These are phyloP conservation scores for Leishmania arabica DNA, from an alignment of 208 protist species.

Conservation along the genomic window DNA sequence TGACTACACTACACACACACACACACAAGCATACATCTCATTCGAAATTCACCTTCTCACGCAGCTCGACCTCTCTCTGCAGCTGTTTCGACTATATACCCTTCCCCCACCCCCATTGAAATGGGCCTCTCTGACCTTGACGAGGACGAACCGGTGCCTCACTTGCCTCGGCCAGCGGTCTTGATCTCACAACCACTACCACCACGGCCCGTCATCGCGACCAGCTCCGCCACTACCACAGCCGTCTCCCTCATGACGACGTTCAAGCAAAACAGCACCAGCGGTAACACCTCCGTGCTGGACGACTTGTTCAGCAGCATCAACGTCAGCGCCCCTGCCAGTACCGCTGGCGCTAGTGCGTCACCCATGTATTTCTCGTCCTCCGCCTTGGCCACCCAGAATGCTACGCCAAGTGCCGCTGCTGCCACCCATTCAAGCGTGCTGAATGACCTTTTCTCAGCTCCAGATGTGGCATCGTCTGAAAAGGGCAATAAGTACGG, in stretches of 20 bases:
- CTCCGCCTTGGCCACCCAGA: neutral
- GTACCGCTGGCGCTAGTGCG: conserved; percentile 3
- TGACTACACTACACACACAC: neutral
- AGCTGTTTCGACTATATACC: neutral
- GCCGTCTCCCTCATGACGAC: neutral
- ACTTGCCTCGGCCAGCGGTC: conserved; percentile 8
- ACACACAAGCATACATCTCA: neutral
- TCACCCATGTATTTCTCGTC: conserved; percentile 8
- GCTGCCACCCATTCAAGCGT: conserved; percentile 12
- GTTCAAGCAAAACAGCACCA: neutral
- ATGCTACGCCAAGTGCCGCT: conserved; percentile 1
- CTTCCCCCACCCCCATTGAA: neutral
- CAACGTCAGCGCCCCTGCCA: conserved; percentile 8
- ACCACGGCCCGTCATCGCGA: neutral
- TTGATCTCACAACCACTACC: neutral
- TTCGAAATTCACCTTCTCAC: neutral
- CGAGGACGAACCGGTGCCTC: conserved; percentile 52
- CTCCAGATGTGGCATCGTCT: neutral
- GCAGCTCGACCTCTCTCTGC: neutral
- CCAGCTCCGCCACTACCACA: conserved; percentile 1
- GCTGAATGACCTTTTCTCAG: conserved; percentile 42
- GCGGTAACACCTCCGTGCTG: conserved; percentile 22
- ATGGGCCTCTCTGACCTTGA: conserved; percentile 88
- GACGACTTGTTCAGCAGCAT: conserved; percentile 72
- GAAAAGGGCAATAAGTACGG: neutral